These are phyloP conservation scores for Bryoglossum gracile DNA, from an alignment of 495 filamentous ascomycete genomes.

Conservation along the genomic window DNA sequence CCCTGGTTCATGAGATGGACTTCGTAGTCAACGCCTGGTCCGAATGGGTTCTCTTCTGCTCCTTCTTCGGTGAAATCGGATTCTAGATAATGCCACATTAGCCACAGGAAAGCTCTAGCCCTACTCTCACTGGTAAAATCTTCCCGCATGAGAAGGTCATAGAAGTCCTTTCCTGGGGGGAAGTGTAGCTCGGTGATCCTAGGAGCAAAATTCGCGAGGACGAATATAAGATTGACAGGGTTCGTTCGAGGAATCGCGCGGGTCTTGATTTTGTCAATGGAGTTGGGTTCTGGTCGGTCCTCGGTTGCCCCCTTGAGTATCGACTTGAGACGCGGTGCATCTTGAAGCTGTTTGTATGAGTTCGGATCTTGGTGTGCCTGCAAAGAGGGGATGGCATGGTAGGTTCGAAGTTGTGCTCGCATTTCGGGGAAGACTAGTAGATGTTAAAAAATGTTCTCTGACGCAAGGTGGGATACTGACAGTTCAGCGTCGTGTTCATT, in stretches of 20 bases:
- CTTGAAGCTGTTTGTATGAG: conserved; percentile 95
- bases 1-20: conserved; percentile 61
- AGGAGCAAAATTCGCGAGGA: conserved; percentile 82
- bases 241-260: conserved; percentile 74
- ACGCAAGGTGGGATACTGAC: conserved; percentile 40
- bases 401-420: conserved; percentile 95
- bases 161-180: conserved; percentile 78
- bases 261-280: conserved; percentile 72
- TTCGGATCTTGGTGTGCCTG: conserved; percentile 93
- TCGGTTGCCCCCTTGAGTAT: conserved; percentile 97
- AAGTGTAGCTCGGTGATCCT: conserved; percentile 94
- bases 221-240: conserved; percentile 93
- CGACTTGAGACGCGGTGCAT: conserved; percentile 91
- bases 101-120: conserved; percentile 87
- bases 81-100: conserved; percentile 99
- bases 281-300: conserved; percentile 79
- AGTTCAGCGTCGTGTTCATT: conserved; percentile 99
- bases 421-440: conserved; percentile 92
- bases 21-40: conserved; percentile 60
- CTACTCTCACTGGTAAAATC: conserved; percentile 75
- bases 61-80: conserved; percentile 83
- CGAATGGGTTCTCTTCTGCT: conserved; percentile 83
- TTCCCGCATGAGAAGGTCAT: conserved; percentile 88
- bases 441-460: conserved; percentile 26
- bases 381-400: conserved; percentile 93